Base-by-base conservation (phyloP, 2,329 filamentous ascomycete genomes). In the Myriosclerotinia duriaeana region DNA sequence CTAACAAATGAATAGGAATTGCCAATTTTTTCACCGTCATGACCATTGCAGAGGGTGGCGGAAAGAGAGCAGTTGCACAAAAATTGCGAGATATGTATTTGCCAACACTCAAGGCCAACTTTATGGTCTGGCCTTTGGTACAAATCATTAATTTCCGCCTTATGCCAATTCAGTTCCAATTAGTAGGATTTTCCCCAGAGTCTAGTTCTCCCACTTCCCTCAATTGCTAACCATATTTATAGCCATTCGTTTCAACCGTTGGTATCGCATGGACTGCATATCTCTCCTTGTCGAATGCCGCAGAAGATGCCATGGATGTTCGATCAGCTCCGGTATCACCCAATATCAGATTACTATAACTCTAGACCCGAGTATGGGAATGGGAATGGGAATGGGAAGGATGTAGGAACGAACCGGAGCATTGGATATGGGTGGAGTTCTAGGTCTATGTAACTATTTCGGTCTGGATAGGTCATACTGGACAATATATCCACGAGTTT, bases 231-330 rank as follows among this genome's bases (percentile, higher is more conserved):
- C 20, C 2, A 66, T 26, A 15, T 34, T 22, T 36, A 53, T 52
- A 97, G 93, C 94, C 94, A 0, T 98, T 99, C 76, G 94, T 97
- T 11, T 97, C 94, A 20, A 96, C 92, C 11, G 80, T 99, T 66
- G 94, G 94, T 83, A 98, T 98, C 74, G 93, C 93, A 44, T 98
- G 94, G 95, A 98, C 95, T 14, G 94, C 93, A 26, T 99, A 97
- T 78, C 86, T 99, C 14, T 97, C 93, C 3, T 84, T 99, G 62
- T 91, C 90, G 69, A 98, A 98, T 79, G 89, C 93, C 6, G 83
- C 92, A 3, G 92, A 96, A 69, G 76, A 77, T 67, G 74, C 66
- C 22, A 65, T 71, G 61, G 74, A 75, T 64, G 71, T 71, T 66
- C 69, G 71, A 69, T 75, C 75, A 69, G 74, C 72, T 67, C 75